Conservation (phyloP, 2,329 filamentous ascomycete genomes). For the Alternaria sp. region DNA sequence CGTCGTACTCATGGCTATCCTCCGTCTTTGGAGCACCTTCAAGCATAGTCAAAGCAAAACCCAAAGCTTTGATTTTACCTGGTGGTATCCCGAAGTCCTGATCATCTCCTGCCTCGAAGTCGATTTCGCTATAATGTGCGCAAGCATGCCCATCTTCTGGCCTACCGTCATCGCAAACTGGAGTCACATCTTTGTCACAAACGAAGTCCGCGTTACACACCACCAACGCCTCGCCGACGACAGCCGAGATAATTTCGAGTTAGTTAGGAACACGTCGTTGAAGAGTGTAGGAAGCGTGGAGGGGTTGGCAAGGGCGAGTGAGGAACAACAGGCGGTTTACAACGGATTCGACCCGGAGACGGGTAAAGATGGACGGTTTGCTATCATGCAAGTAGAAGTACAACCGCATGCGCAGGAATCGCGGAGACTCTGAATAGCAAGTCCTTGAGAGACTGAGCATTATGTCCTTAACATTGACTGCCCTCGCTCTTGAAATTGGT, state of each 20-base stretch:
- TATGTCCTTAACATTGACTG: background rate
- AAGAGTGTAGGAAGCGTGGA: constrained; percentile 36
- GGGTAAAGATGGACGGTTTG: constrained; percentile 7
- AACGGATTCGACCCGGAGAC: constrained; percentile 22
- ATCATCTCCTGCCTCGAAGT: constrained; percentile 46
- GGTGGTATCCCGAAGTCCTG: constrained; percentile 41
- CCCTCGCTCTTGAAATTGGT: background rate
- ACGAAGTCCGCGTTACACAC: constrained; percentile 44
- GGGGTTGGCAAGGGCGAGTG: constrained; percentile 26
- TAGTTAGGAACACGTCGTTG: constrained; percentile 25
- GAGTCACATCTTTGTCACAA: constrained; percentile 46
- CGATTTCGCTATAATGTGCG: constrained; percentile 49
- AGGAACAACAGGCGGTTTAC: constrained; percentile 18
- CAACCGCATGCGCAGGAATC: constrained; percentile 10
- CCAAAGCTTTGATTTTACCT: constrained; percentile 42
- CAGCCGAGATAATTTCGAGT: constrained; percentile 27
- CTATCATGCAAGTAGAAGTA: constrained; percentile 16
- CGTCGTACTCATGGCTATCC: constrained; percentile 40
- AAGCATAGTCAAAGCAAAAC: constrained; percentile 24
- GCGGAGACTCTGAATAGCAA: constrained; percentile 1
- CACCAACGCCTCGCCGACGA: constrained; percentile 27
- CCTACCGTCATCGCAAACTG: constrained; percentile 39
- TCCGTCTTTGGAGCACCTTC: constrained; percentile 40
- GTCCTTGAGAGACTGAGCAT: background rate
- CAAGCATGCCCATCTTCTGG: constrained; percentile 52